Base-by-base conservation (phyloP, 2,329 filamentous ascomycete species). In the Metarhizium brunneum region DNA sequence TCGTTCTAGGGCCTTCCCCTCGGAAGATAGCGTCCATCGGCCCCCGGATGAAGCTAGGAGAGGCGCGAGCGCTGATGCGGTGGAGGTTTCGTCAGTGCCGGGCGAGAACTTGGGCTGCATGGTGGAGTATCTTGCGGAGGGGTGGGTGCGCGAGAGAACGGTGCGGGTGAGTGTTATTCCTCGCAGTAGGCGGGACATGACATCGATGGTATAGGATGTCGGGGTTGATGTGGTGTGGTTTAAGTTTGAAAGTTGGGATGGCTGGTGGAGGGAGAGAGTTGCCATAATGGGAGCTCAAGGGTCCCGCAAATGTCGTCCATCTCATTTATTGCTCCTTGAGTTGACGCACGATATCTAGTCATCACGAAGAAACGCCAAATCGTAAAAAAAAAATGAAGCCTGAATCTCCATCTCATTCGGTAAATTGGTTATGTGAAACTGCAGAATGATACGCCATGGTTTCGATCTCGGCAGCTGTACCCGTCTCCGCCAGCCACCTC, bases 1-100 rank as follows among this genome's bases (percentile, higher is more conserved):
- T 53, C 83, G 74, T 68, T 86, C 81, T 1, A 87, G 61, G 0
- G 79, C 83, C 54, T 76, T 73, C 10, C 81, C 81, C 48, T 73
- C 70, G 1, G 71, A 64, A 2, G 75, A 71, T 38, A 86, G 63
- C 3, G 67, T 62, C 84, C 84, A 87, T 52, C 70, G 72, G 54
- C 68, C 58, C 56, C 65, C 64, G 66, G 68, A 55, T 68, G 72
- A 56, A 61, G 62, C 64, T 56, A 81, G 68, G 43, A 81, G 69
- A 29, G 70, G 62, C 35, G 71, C 65, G 38, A 76, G 64, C 18
- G 69, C 66, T 16, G 68, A 55, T 2, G 66, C 62, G 50, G 76
- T 61, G 20, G 65, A 64, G 3, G 66, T 58, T 56, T 70, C 68
- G 58, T 82, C 74, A 5, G 74, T 73, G 56, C 75, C 77, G 32